Conservation (phyloP, 495 filamentous ascomycete species). For the Apiosordaria backusii region DNA sequence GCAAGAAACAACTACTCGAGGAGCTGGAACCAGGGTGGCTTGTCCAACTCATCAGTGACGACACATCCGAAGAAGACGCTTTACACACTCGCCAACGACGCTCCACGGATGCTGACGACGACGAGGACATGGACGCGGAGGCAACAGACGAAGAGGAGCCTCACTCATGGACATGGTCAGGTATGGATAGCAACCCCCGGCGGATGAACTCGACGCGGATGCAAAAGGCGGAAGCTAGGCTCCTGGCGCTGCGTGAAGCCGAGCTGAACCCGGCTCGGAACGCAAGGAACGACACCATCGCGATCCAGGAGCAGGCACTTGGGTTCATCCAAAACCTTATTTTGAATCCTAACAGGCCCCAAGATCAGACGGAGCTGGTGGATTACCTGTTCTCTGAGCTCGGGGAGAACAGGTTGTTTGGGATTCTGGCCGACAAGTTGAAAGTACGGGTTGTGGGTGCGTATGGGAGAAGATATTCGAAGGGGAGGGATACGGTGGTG, state of each 20-base stretch:
- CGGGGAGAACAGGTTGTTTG: conserved; percentile 71
- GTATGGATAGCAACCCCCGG: not conserved
- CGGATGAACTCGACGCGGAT: conserved; percentile 26
- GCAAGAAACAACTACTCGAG: conserved; percentile 72
- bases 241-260: conserved; percentile 50
- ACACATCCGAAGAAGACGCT: conserved; percentile 48
- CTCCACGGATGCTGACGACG: conserved; percentile 43
- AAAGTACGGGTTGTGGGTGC: conserved; percentile 52
- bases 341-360: conserved; percentile 34
- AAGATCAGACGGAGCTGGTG: conserved; percentile 62
- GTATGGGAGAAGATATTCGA: conserved; percentile 33
- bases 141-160: conserved; percentile 25
- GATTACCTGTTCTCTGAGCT: conserved; percentile 74
- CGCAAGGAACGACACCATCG: conserved; percentile 71
- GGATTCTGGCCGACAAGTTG: conserved; percentile 71
- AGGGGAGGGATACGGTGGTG: conserved; percentile 36
- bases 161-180: conserved; percentile 20
- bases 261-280: conserved; percentile 56
- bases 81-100: conserved; percentile 34
- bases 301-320: conserved; percentile 85
- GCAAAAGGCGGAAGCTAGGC: conserved; percentile 46
- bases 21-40: conserved; percentile 77
- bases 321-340: conserved; percentile 89
- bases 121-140: conserved; percentile 62
- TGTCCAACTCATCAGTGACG: conserved; percentile 64